These are phyloP conservation scores for Penicillium sp. DNA, from an alignment of 2,329 filamentous ascomycete species.

Conservation along the genomic window DNA sequence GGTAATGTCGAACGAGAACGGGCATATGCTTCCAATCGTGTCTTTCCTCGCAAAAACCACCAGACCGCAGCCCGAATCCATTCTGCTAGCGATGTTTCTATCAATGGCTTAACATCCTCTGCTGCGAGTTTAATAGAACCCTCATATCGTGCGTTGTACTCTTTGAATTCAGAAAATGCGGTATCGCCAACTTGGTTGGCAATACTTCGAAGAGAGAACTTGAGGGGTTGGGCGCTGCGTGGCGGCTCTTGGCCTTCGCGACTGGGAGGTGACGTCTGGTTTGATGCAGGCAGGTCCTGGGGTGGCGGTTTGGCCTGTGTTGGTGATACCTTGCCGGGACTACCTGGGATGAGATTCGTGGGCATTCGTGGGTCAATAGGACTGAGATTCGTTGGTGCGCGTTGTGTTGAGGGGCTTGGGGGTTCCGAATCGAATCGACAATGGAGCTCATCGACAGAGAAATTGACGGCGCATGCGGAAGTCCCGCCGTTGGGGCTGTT, in stretches of 20 bases:
- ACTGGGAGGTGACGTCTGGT: constrained; percentile 7
- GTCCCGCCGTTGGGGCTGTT: constrained; percentile 30
- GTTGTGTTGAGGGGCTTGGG: constrained; percentile 25
- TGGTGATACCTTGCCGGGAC: constrained; percentile 15
- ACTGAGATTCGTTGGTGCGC: constrained; percentile 19
- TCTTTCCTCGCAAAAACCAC: constrained; percentile 86
- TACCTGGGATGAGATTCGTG: constrained; percentile 25
- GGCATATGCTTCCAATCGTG: constrained; percentile 70
- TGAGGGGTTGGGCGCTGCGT: constrained; percentile 29
- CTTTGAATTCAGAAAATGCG: constrained; percentile 68
- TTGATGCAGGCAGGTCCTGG: constrained; percentile 17
- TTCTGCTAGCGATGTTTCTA: constrained; percentile 62
- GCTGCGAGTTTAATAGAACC: constrained; percentile 76
- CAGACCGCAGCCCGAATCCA: constrained; percentile 74
- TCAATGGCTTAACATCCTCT: constrained; percentile 67
- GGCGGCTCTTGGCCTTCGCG: constrained; percentile 18
- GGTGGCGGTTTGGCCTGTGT: constrained; percentile 10
- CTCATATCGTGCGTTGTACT: constrained; percentile 70
- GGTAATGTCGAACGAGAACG: constrained; percentile 56
- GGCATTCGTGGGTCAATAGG: constrained; percentile 30
- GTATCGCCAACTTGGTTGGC: constrained; percentile 58
- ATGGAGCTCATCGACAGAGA: constrained; percentile 21
- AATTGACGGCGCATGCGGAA: constrained; percentile 25
- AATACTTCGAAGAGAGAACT: constrained; percentile 37
- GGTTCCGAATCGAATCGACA: constrained; percentile 29